Evolutionary conservation across 352 stramenopile species (phyloP).

Genomic region (Globisporangium echinulatum): DNA sequence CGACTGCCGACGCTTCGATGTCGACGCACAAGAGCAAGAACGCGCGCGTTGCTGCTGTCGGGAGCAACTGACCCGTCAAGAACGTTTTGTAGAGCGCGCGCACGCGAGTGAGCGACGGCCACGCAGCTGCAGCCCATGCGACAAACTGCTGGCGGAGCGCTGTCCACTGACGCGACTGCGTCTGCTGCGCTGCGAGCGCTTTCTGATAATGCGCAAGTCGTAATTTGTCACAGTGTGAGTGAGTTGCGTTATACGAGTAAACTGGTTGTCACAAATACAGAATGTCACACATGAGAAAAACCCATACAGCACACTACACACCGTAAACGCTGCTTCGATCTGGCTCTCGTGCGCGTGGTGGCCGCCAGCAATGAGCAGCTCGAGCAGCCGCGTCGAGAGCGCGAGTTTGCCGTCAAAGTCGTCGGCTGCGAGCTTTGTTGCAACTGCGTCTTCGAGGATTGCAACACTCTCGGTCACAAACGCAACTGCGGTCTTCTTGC

Average conservation of each 20-base stretch:
- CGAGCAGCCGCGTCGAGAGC: slow-evolving; percentile 42
- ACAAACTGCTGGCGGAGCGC: slow-evolving; percentile 58
- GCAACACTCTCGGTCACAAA: slow-evolving; percentile 26
- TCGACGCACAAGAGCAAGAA: slow-evolving; percentile 70
- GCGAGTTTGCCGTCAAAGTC: slow-evolving; percentile 42
- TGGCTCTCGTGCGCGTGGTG: slow-evolving; percentile 8
- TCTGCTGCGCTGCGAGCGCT: slow-evolving; percentile 36
- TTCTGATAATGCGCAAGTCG: slow-evolving; percentile 13
- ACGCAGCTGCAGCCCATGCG: slow-evolving; percentile 37
- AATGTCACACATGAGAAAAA: not conserved
- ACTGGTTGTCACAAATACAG: too few species aligned
- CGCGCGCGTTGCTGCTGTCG: slow-evolving; percentile 42
- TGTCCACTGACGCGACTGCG: slow-evolving; percentile 48
- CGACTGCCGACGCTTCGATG: slow-evolving; percentile 46
- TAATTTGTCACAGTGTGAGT: too few species aligned
- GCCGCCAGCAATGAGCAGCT: slow-evolving; percentile 38
- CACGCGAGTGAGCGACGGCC: slow-evolving; percentile 26
- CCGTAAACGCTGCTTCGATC: slow-evolving; percentile 46
- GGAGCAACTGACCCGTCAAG: slow-evolving; percentile 62
- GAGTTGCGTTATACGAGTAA: too few species aligned
- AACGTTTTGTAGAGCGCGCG: slow-evolving; percentile 64
- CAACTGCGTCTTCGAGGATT: slow-evolving; percentile 44
- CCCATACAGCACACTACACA: slow-evolving; percentile 1
- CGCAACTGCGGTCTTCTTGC: slow-evolving; percentile 7
- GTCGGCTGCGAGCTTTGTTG: slow-evolving; percentile 23